Evolutionary conservation across 2,329 filamentous ascomycete species (phyloP), one percentile per base, ranked within the genome.

Genomic region (Aschersonia sp.): DNA sequence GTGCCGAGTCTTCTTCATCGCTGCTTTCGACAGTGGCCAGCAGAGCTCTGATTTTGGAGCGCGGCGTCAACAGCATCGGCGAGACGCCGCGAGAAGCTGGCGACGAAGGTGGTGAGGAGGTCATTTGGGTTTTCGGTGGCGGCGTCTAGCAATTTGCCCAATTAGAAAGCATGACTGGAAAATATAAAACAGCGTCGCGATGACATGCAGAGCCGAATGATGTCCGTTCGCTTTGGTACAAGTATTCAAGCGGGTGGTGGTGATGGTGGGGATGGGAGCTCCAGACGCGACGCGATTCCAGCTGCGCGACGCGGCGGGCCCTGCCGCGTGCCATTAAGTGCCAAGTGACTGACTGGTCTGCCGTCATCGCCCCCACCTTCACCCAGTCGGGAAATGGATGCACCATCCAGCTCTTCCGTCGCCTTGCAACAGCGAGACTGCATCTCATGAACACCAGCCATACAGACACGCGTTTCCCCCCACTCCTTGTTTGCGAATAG

Each of bases 1-100:
- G 48, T 48, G 48, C 29, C 5, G 45, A 51, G 10, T 64, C 60
- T n/a, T 72, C 69, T 8, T 73, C 74, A 9, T 73, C 73, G 50
- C 70, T 71, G 50, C 62, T 68, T 41, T 73, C 70, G 9, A 77
- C 61, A 1, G 66, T 62, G 31, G 70, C 76, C 30, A 79, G 57
- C 46, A 79, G 60, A 22, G 74, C 73, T 53, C 64, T 67, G 45
- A 80, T 67, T 53, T 78, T 81, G 22, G 77, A 72, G 41, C 63
- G 66, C 5, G 76, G 76, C 9, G 76, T 64, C 45, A 73, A 66
- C 42, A 64, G 68, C 48, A 68, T 63, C 43, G 70, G 65, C 41
- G 62, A 63, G 44, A 65, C 67, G 50, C 60, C 65, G 54, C 63
- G 61, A 46, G 62, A 67, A 30, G 60, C 59, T 41, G 69, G 69